These are phyloP conservation scores for Alternaria solani DNA, from an alignment of 2,329 filamentous ascomycete genomes.

Conservation along the genomic window DNA sequence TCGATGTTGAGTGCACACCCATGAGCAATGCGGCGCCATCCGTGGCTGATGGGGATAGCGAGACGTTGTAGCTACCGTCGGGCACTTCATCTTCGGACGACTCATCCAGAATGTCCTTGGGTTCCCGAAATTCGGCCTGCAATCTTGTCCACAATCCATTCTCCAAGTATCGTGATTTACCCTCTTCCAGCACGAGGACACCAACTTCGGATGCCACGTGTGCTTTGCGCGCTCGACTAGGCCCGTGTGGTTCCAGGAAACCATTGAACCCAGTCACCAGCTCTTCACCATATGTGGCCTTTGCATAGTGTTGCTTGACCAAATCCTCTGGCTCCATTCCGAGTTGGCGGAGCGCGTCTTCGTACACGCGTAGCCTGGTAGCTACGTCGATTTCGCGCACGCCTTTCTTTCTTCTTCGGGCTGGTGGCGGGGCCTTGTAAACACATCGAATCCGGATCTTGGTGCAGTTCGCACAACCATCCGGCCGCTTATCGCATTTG, in stretches of 20 bases:
- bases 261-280: constrained; percentile 2
- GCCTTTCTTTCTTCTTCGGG: neutral
- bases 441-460: constrained; percentile 42
- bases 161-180: constrained; percentile 44
- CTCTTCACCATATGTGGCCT: neutral
- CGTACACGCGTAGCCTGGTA: constrained; percentile 41
- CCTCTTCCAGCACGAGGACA: constrained; percentile 36
- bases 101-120: constrained; percentile 41
- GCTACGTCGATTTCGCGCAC: constrained; percentile 12
- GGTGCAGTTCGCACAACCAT: constrained; percentile 43
- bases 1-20: constrained; percentile 18
- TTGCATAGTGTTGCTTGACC: constrained; percentile 20
- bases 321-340: constrained; percentile 40
- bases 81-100: constrained; percentile 38
- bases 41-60: constrained; percentile 9
- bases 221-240: neutral
- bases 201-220: constrained; percentile 16
- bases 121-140: constrained; percentile 39
- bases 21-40: constrained; percentile 33
- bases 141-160: constrained; percentile 46
- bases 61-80: neutral
- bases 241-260: constrained; percentile 5
- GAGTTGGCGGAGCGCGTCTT: constrained; percentile 38
- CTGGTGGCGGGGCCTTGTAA: constrained; percentile 41
- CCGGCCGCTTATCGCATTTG: constrained; percentile 40